Conservation (phyloP, 1,284 basidiomycete genomes). For the Tylopilus sp. region DNA sequence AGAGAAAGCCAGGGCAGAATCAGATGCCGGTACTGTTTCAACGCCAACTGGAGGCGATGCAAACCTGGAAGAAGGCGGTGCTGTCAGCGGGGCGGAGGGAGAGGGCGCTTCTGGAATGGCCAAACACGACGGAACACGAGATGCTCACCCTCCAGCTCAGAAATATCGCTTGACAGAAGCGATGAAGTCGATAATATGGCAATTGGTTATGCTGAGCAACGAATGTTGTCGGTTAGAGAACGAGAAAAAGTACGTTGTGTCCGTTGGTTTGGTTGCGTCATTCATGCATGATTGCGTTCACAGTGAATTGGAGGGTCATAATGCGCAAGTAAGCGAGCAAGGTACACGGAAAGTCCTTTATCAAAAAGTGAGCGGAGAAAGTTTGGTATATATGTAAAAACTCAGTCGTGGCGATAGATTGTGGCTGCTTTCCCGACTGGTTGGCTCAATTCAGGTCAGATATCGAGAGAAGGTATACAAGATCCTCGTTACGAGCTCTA, state of each 20-base stretch:
- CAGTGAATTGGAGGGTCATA: slow-evolving; percentile 61
- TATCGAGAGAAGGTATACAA: slow-evolving; percentile 48
- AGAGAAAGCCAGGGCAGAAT: slow-evolving; percentile 46
- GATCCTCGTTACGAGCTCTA: not conserved
- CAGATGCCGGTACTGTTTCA: slow-evolving; percentile 34
- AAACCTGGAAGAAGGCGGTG: slow-evolving; percentile 36
- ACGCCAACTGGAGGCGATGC: slow-evolving; percentile 37
- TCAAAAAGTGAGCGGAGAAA: slow-evolving; percentile 50
- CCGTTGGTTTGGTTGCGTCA: not conserved
- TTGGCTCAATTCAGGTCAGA: slow-evolving; percentile 48
- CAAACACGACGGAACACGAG: slow-evolving; percentile 36
- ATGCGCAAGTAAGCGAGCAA: slow-evolving; percentile 71
- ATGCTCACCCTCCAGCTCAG: slow-evolving; percentile 59
- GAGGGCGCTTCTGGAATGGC: slow-evolving; percentile 27
- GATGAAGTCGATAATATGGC: slow-evolving; percentile 74
- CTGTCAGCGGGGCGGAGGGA: slow-evolving; percentile 31
- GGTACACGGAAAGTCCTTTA: slow-evolving; percentile 70
- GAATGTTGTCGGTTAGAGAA: slow-evolving; percentile 76
- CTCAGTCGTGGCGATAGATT: slow-evolving; percentile 41
- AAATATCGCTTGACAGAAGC: slow-evolving; percentile 68
- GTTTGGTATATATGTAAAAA: not conserved
- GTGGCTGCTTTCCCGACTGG: slow-evolving; percentile 59
- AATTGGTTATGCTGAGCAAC: slow-evolving; percentile 72
- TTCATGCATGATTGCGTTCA: not conserved
- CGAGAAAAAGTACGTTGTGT: slow-evolving; percentile 68